Base-by-base conservation (phyloP, 2,329 filamentous ascomycete genomes). In the Alternaria arbusti region DNA sequence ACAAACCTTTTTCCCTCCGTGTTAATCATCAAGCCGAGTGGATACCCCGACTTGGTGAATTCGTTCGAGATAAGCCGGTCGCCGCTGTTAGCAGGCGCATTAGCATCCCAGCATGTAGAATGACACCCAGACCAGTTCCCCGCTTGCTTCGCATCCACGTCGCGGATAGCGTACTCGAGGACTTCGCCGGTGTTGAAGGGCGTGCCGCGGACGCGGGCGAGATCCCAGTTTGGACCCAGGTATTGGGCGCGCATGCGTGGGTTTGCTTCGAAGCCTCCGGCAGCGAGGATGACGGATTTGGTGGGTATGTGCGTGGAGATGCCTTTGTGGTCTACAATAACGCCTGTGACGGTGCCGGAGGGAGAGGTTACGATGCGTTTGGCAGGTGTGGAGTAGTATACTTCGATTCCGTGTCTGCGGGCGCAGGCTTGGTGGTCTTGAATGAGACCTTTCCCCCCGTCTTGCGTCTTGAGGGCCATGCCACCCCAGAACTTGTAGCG, bases 21-120 rank as follows among this genome's bases (percentile, higher is more conserved):
- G 68, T 91, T 91, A 15, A 91, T 61, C 85, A 90, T 91, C 12
- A 91, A 67, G 0, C 89, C 89, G 0, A 91, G 80, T 0, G 89
- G 89, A 67, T 91, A 91, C 1, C 89, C 89, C 1, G 86, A 89
- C 71, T 91, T 91, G 7, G 89, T 91, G 71, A 86, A 90, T 73
- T 90, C 85, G 69, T 91, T 91, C 4, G 89, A 88, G 3, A 87
- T 78, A n/a, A 78, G 78, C 2, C 87, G 83, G 67, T 90, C 86
- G 5, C 89, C 89, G 0, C 80, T 79, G 64, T 87, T 73, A 0
- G 83, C 74, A 0, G 85, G 82, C 0, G 89, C 85, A 70, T 90
- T 85, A 1, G 87, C 87, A 70, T 91, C 89, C 89, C 89, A 91
- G 5, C 85, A 85, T 0, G 87, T 86, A 1, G 86, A 86, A 71